These are phyloP conservation scores for Ceratocystis huliohia DNA, from an alignment of 2,329 filamentous ascomycete species.

Conservation along the genomic window DNA sequence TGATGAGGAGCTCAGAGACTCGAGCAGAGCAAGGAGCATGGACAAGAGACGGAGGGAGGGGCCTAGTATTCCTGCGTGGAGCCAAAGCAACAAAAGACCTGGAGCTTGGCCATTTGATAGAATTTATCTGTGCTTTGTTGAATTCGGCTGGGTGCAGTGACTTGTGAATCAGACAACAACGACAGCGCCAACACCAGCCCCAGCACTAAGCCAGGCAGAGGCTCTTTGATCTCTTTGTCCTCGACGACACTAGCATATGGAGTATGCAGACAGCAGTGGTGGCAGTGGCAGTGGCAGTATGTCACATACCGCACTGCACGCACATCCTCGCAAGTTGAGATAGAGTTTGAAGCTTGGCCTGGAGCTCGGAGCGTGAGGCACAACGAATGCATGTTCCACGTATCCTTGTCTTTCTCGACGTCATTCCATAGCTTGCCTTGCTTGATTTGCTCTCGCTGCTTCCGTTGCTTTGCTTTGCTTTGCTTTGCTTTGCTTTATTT, in stretches of 20 bases:
- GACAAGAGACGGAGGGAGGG: neutral
- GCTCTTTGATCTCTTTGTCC: neutral
- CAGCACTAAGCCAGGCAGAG: neutral
- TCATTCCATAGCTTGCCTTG: neutral
- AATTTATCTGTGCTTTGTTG: neutral
- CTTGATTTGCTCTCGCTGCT: too few species aligned
- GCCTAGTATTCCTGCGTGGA: neutral
- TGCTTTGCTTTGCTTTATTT: too few species aligned
- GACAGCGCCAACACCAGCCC: too few species aligned
- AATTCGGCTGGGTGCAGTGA: neutral
- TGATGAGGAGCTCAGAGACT: too few species aligned
- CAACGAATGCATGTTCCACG: slow-evolving; percentile 1
- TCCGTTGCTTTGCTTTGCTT: too few species aligned
- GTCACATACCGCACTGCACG: too few species aligned
- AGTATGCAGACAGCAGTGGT: too few species aligned
- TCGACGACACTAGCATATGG: neutral
- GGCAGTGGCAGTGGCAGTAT: too few species aligned
- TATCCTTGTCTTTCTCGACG: neutral
- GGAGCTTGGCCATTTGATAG: neutral
- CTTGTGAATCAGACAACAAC: neutral
- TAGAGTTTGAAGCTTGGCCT: neutral
- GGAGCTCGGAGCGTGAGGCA: neutral
- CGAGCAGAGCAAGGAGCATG: too few species aligned
- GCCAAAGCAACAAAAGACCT: too few species aligned
- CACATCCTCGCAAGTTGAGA: neutral